Conservation (phyloP, 1,284 basidiomycete genomes). For the Trametes polyzona region DNA sequence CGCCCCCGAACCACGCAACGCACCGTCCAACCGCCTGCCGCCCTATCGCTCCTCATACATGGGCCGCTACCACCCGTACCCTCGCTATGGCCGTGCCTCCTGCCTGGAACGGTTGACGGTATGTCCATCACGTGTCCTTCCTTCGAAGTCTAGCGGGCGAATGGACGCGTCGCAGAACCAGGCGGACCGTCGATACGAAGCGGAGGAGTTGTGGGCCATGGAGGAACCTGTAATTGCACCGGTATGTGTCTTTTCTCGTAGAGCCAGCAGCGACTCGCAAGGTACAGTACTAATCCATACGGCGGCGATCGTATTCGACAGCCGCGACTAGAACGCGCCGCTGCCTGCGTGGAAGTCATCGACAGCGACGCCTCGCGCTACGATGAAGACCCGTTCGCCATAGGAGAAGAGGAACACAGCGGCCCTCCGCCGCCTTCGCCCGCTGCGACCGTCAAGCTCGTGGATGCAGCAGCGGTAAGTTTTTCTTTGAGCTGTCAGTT, state of each 20-base stretch:
- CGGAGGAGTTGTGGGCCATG: neutral
- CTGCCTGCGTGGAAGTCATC: neutral
- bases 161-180: constrained; percentile 2
- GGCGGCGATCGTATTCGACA: neutral
- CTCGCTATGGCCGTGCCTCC: constrained; percentile 7
- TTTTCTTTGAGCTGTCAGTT: neutral
- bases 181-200: constrained; percentile 9
- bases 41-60: constrained; percentile 26
- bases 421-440: neutral
- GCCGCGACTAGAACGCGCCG: neutral
- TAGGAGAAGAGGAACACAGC: neutral
- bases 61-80: constrained; percentile 29
- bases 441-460: neutral
- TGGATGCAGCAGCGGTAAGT: neutral
- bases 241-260: constrained; percentile 3
- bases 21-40: constrained; percentile 23
- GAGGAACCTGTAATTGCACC: neutral
- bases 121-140: constrained; percentile 26
- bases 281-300: no score
- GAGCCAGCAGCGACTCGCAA: no score
- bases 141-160: neutral
- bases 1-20: neutral
- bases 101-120: constrained; percentile 27
- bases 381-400: neutral
- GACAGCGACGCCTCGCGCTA: neutral